phyloP scores from a whole-genome alignment of 495 filamentous ascomycete genomes.

The Tricharina praecox region DNA sequence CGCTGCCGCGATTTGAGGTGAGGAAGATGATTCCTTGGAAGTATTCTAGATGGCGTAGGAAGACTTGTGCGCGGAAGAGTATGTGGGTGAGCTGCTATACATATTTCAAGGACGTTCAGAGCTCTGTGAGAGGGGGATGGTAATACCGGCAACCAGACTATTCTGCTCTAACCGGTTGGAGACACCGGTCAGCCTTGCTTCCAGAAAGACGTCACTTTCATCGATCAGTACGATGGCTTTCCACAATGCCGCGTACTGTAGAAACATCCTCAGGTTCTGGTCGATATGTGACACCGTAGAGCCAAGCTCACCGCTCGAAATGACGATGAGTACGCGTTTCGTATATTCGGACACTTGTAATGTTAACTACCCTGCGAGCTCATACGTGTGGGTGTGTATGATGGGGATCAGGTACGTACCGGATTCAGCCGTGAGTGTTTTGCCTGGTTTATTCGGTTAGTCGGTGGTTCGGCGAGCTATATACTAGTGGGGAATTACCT shows the following conservation, averaged over 20 bases:
- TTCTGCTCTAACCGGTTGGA: conserved; percentile 33
- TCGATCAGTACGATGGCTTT: conserved; percentile 38
- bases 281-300: conserved; percentile 35
- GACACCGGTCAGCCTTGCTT: conserved; percentile 30
- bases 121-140: too few relatives aligned
- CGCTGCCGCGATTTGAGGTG: conserved; percentile 36
- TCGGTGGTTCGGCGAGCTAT: too few relatives aligned
- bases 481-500: too few relatives aligned
- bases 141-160: conserved; percentile 30
- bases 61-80: too few relatives aligned
- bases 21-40: conserved; percentile 37
- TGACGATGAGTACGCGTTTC: conserved; percentile 33
- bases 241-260: conserved; percentile 37
- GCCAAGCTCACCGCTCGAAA: conserved; percentile 41
- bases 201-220: conserved; percentile 42
- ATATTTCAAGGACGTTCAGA: too few relatives aligned
- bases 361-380: too few relatives aligned
- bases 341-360: conserved; percentile 11
- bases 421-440: conserved; percentile 9
- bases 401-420: too few relatives aligned
- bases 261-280: conserved; percentile 33
- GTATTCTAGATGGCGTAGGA: conserved; percentile 38
- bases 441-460: too few relatives aligned
- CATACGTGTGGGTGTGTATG: too few relatives aligned
- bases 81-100: too few relatives aligned